Evolutionary conservation across 2,329 filamentous ascomycete genomes (phyloP).

Genomic region (Trichoderma semiorbis): DNA sequence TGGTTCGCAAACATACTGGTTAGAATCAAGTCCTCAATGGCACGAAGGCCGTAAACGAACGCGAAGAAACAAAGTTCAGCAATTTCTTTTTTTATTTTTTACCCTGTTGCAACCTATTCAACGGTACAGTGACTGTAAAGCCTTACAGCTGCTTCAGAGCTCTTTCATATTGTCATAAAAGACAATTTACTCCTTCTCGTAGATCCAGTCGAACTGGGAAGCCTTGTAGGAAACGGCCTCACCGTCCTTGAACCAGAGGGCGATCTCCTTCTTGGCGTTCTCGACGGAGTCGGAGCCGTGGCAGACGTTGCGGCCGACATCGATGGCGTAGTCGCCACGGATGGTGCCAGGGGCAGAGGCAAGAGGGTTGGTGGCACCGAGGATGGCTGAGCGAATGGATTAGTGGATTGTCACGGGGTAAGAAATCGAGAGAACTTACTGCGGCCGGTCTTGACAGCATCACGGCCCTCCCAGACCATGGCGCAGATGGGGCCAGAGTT

Average conservation of each 20-base stretch:
- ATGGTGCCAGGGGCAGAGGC: slow-evolving; percentile 95
- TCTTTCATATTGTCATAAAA: background rate
- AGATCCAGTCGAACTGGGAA: slow-evolving; percentile 88
- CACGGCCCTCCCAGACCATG: slow-evolving; percentile 99
- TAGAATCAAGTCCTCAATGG: slow-evolving; percentile 32
- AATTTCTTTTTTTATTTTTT: slow-evolving; percentile 26
- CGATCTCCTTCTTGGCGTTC: slow-evolving; percentile 99
- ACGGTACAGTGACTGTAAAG: background rate
- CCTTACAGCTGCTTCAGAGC: background rate
- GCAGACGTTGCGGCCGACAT: slow-evolving; percentile 92
- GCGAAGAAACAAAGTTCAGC: background rate
- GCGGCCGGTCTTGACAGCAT: slow-evolving; percentile 98
- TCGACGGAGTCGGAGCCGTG: slow-evolving; percentile 99
- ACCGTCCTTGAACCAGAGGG: slow-evolving; percentile 91
- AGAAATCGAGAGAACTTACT: slow-evolving; percentile 48
- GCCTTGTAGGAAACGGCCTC: slow-evolving; percentile 85
- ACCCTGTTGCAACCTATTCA: slow-evolving; percentile 20
- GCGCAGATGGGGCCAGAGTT: slow-evolving; percentile 92
- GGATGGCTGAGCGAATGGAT: slow-evolving; percentile 58
- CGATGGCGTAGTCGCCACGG: slow-evolving; percentile 86
- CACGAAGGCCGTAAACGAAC: slow-evolving; percentile 26
- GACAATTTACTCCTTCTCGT: slow-evolving; percentile 70
- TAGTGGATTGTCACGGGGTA: slow-evolving; percentile 15
- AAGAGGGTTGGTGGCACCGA: slow-evolving; percentile 98
- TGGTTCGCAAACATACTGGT: slow-evolving; percentile 77